Evolutionary conservation across 768 basidiomycete genomes (phyloP).

Genomic region (Lactarius hengduanensis): DNA sequence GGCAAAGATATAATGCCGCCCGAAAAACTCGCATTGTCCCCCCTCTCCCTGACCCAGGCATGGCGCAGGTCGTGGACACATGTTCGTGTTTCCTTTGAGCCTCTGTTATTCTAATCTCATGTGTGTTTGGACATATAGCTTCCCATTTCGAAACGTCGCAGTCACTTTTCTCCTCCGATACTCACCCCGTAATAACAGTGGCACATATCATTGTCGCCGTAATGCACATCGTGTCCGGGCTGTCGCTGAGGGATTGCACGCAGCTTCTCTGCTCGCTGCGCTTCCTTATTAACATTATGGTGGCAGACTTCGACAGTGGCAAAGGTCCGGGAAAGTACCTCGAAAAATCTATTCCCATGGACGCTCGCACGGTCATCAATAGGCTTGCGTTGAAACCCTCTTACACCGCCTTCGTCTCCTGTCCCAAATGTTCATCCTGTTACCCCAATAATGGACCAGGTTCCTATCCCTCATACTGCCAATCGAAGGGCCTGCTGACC

Average conservation of each 20-base stretch:
- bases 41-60: background rate
- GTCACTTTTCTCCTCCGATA: background rate
- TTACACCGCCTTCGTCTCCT: slow-evolving; percentile 3
- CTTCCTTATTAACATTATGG: background rate
- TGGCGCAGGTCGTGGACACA: background rate
- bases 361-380: background rate
- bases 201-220: background rate
- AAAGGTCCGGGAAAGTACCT: background rate
- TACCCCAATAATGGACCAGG: slow-evolving; percentile 10
- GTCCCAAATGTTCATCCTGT: slow-evolving; percentile 18
- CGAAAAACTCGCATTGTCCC: background rate
- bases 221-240: background rate
- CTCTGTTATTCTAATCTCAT: background rate
- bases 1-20: background rate
- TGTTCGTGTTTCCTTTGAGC: background rate
- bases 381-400: background rate
- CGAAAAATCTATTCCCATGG: background rate
- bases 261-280: background rate
- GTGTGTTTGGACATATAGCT: background rate
- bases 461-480: slow-evolving; percentile 13
- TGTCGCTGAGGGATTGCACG: background rate
- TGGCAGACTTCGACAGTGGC: background rate
- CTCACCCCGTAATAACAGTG: background rate
- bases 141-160: background rate
- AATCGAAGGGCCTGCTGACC: background rate